Conservation (phyloP, 768 basidiomycete species). For the Lentinus brumalis region DNA sequence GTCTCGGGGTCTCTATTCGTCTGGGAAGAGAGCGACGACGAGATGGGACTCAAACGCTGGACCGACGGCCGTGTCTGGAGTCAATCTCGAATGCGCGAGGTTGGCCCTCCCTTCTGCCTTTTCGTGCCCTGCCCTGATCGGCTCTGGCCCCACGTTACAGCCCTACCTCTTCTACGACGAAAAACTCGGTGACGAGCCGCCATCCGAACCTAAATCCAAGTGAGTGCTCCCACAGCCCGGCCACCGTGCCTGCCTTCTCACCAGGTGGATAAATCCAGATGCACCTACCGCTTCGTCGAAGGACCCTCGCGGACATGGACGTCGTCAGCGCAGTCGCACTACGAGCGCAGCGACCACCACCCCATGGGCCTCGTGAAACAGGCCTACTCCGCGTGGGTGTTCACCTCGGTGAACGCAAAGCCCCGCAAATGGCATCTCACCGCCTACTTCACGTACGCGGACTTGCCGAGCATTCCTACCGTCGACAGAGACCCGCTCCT, state of each 20-base stretch:
- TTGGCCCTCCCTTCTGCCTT: conserved; percentile 16
- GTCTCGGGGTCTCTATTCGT: conserved; percentile 66
- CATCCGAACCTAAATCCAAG: conserved; percentile 41
- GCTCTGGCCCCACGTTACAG: conserved; percentile 33
- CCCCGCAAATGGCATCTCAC: conserved; percentile 72
- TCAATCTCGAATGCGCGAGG: conserved; percentile 67
- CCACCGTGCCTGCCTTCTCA: conserved; percentile 20
- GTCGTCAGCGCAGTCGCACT: conserved; percentile 57
- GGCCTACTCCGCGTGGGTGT: conserved; percentile 70
- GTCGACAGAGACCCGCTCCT: conserved; percentile 40
- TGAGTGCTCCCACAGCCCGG: conserved; percentile 27
- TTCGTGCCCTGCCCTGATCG: conserved; percentile 8
- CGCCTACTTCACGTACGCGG: conserved; percentile 43
- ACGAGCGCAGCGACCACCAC: conserved; percentile 53
- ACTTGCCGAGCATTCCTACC: conserved; percentile 40
- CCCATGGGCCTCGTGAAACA: conserved; percentile 66
- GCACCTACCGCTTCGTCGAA: conserved; percentile 56
- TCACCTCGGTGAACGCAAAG: conserved; percentile 42
- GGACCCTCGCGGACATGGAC: conserved; percentile 51
- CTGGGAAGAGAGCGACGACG: conserved; percentile 71
- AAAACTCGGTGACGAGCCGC: conserved; percentile 49
- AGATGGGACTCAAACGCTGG: conserved; percentile 66
- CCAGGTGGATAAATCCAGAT: conserved; percentile 20
- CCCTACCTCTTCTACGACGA: conserved; percentile 75
- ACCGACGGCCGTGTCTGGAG: conserved; percentile 74